phyloP scores from a whole-genome alignment of 2,329 filamentous ascomycete genomes.

The Colletotrichum zoysiae region DNA sequence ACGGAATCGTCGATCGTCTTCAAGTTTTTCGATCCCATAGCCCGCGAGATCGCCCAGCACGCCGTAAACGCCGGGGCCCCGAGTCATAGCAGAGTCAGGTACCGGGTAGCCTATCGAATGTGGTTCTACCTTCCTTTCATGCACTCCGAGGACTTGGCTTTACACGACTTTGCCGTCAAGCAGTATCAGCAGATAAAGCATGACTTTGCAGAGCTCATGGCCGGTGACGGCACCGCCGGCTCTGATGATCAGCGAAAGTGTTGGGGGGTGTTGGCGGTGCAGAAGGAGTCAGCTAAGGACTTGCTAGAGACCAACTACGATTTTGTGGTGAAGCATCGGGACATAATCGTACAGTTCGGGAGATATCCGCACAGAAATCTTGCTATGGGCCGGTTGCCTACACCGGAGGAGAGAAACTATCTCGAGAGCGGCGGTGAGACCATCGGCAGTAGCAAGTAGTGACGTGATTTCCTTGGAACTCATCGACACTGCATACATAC shows the following conservation, averaged over 20 bases:
- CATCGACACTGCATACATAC: no score
- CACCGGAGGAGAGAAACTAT: slow-evolving; percentile 63
- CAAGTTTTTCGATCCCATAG: slow-evolving; percentile 67
- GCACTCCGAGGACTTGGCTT: slow-evolving; percentile 65
- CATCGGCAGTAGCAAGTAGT: slow-evolving; percentile 45
- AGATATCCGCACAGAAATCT: slow-evolving; percentile 71
- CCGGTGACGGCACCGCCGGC: slow-evolving; percentile 44
- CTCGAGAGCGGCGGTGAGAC: slow-evolving; percentile 59
- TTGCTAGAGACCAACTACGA: slow-evolving; percentile 45
- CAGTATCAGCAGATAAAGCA: slow-evolving; percentile 49
- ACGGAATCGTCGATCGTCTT: slow-evolving; percentile 61
- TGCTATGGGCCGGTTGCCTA: slow-evolving; percentile 61
- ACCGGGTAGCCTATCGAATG: slow-evolving; percentile 55
- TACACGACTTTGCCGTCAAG: slow-evolving; percentile 56
- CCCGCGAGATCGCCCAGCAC: slow-evolving; percentile 55
- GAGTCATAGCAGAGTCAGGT: slow-evolving; percentile 48
- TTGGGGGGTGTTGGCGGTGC: slow-evolving; percentile 45
- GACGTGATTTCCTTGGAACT: neutral
- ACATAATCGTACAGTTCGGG: slow-evolving; percentile 66
- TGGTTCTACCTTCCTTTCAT: slow-evolving; percentile 73
- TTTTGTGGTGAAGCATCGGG: slow-evolving; percentile 60
- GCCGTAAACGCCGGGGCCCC: slow-evolving; percentile 52
- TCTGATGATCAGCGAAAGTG: slow-evolving; percentile 48
- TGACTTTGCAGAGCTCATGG: slow-evolving; percentile 51
- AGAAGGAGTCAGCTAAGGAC: slow-evolving; percentile 46